Evolutionary conservation across 2,329 filamentous ascomycete genomes (phyloP).

Genomic region (Sarocladiaceae sp.): DNA sequence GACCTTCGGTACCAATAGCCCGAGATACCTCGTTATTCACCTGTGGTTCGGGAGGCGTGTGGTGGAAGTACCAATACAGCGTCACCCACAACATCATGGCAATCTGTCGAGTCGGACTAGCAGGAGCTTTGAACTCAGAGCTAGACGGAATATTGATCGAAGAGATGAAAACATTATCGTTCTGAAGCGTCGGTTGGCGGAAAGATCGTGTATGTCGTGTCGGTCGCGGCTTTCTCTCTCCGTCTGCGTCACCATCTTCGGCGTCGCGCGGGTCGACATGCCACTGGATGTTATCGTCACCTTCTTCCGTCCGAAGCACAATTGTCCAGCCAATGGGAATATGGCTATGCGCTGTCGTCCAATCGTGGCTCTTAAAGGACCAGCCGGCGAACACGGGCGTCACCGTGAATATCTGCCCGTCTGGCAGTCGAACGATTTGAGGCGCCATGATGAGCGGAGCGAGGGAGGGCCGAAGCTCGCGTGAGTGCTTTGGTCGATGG

Average conservation of each 20-base stretch:
- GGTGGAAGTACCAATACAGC: slow-evolving; percentile 97
- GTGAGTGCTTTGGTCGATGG: background rate
- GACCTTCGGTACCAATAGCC: slow-evolving; percentile 63
- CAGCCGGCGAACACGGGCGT: slow-evolving; percentile 87
- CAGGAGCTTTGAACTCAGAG: slow-evolving; percentile 73
- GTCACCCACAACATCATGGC: slow-evolving; percentile 97
- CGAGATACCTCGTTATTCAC: slow-evolving; percentile 60
- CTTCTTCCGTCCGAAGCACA: slow-evolving; percentile 67
- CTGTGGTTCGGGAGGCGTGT: slow-evolving; percentile 64
- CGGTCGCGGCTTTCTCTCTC: slow-evolving; percentile 16
- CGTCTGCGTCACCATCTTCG: slow-evolving; percentile 21
- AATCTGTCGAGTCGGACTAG: slow-evolving; percentile 80
- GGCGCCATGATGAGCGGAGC: slow-evolving; percentile 27
- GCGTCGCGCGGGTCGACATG: background rate
- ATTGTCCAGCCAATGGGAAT: slow-evolving; percentile 90
- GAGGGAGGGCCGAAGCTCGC: background rate
- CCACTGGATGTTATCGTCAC: slow-evolving; percentile 10
- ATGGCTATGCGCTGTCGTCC: slow-evolving; percentile 62
- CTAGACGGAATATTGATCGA: slow-evolving; percentile 82
- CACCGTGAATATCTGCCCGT: slow-evolving; percentile 79
- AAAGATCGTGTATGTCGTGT: slow-evolving; percentile 39
- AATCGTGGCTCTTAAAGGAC: slow-evolving; percentile 80
- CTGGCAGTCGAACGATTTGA: slow-evolving; percentile 67
- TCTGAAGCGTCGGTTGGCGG: slow-evolving; percentile 67
- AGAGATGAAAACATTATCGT: slow-evolving; percentile 86